Evolutionary conservation across 2,329 filamentous ascomycete species (phyloP), one percentile per base, ranked within the genome.

Genomic region (Graphium sp.): DNA sequence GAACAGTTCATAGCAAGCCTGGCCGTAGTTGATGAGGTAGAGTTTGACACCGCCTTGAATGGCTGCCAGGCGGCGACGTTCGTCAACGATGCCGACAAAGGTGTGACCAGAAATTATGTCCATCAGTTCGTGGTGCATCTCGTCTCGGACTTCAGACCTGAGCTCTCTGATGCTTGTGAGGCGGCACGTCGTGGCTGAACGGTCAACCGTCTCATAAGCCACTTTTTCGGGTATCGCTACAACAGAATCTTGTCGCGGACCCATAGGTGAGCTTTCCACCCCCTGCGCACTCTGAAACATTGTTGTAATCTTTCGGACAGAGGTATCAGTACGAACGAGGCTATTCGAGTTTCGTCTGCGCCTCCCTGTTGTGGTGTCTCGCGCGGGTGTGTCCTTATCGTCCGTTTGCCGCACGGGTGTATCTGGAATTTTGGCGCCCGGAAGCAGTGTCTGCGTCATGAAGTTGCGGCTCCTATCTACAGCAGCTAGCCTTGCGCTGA

Each of bases 401-500:
- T 45, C 40, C 5, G 42, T 35, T 9, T 45, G 42, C 5, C 51
- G 42, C 6, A 45, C 37, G 14, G 39, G 34, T 5, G 31, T 34
- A 21, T 43, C 40, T 12, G 47, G 39, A 50, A 40, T 12, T 47
- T 45, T 19, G 16, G 69, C 70, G 6, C 78, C 77, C 3, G 80
- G 79, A 2, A 98, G 67, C 7, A 98, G 63, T 2, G 78, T 93
- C 48, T 98, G 89, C 1, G 85, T 93, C 60, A 85, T 71, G 51
- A 95, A 98, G 0, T 83, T 92, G 26, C 89, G 75, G 44, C 87
- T 95, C 14, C 80, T 85, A 48, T 98, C 89, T 6, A 95, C 85
- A 28, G 77, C 75, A 8, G 83, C 78, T 4, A 98, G 64, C 39
- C 77, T 77, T 7, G 69, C 62, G 29, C 80, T 69, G 14, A 98